phyloP scores from a whole-genome alignment of 495 filamentous ascomycete species.

The Neurospora tetrasperma region DNA sequence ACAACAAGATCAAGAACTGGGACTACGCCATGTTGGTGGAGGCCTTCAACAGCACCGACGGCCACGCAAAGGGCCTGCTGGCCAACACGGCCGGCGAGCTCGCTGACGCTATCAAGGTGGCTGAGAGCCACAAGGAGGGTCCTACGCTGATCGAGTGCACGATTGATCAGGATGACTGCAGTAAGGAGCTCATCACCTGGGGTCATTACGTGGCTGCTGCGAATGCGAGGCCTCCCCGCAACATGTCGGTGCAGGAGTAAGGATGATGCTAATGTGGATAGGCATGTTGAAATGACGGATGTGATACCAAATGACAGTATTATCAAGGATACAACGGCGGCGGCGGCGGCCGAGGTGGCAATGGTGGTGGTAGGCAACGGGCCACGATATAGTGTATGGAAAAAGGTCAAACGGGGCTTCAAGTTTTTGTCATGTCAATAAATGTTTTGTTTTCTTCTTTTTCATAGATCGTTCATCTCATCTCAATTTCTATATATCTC shows the following conservation, averaged over 20 bases:
- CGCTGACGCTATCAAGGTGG: conserved; percentile 6
- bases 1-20: conserved; percentile 22
- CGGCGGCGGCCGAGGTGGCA: background rate
- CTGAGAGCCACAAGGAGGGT: conserved; percentile 6
- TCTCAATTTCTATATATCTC: background rate
- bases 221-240: conserved; percentile 13
- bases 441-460: background rate
- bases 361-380: background rate
- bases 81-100: conserved; percentile 15
- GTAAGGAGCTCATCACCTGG: conserved; percentile 19
- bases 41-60: conserved; percentile 14
- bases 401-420: background rate
- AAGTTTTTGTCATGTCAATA: background rate
- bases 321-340: background rate
- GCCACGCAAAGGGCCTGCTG: conserved; percentile 10
- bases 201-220: conserved; percentile 17
- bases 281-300: background rate
- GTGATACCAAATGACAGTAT: background rate
- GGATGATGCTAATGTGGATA: background rate
- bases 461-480: background rate
- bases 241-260: background rate
- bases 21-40: conserved; percentile 14
- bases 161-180: conserved; percentile 19
- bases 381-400: background rate
- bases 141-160: conserved; percentile 18